A percentile compares a stretch with the other conserved stretches of the same genome.
These are phyloP conservation scores for Pestalotiopsis sp. DNA, from an alignment of 2,329 filamentous ascomycete genomes.

Conservation along the genomic window DNA sequence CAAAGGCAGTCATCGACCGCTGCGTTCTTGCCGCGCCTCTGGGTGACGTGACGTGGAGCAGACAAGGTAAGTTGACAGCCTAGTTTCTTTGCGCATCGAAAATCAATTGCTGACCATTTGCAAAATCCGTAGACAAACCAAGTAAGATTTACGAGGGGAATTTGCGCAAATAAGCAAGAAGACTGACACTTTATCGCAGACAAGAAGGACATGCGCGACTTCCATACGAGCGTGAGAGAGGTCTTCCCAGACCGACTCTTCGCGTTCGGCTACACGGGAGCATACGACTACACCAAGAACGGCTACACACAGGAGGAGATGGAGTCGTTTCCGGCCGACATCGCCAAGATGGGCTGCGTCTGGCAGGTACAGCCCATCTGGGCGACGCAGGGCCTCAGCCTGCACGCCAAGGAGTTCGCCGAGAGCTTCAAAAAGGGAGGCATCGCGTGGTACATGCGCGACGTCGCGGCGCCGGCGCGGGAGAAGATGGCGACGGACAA, in stretches of 20 bases:
- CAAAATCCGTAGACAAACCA: neutral
- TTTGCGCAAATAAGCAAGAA: neutral
- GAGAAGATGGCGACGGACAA: slow-evolving; percentile 30
- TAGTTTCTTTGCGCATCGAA: slow-evolving; percentile 18
- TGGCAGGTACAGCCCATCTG: slow-evolving; percentile 45
- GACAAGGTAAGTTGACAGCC: slow-evolving; percentile 30
- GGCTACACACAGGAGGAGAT: slow-evolving; percentile 34
- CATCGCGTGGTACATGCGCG: slow-evolving; percentile 37
- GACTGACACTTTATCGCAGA: neutral
- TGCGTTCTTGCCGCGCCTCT: slow-evolving; percentile 35
- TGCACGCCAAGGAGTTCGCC: slow-evolving; percentile 33
- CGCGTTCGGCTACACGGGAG: slow-evolving; percentile 40
- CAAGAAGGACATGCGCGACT: slow-evolving; percentile 35
- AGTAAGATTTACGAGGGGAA: neutral
- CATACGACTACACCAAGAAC: slow-evolving; percentile 35
- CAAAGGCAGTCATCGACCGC: slow-evolving; percentile 33
- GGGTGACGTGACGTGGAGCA: slow-evolving; percentile 38
- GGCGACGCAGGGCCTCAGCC: slow-evolving; percentile 35
- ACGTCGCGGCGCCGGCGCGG: slow-evolving; percentile 26
- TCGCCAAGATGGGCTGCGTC: slow-evolving; percentile 38
- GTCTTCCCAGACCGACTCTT: slow-evolving; percentile 37
- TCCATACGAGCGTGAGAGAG: slow-evolving; percentile 35
- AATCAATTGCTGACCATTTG: neutral
- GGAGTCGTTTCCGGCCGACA: slow-evolving; percentile 30
- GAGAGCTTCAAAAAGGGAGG: slow-evolving; percentile 34